A percentile compares a stretch with the other conserved stretches of the same genome.
phyloP scores from a whole-genome alignment of 2,329 filamentous ascomycete species.

The Aspergillus flavus region DNA sequence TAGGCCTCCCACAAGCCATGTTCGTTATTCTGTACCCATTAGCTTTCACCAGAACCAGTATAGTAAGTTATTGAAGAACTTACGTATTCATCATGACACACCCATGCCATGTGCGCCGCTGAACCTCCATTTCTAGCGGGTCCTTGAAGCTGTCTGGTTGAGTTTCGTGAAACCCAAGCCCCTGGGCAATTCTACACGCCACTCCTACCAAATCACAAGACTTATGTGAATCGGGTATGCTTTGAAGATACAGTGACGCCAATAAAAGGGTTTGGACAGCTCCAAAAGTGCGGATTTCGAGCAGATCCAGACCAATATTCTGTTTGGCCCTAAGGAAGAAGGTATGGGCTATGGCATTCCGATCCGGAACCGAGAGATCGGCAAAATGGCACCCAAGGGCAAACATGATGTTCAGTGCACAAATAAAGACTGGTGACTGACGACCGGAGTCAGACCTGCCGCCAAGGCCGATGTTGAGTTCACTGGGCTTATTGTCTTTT shows the following conservation, averaged over 20 bases:
- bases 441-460: constrained; percentile 33
- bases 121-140: constrained; percentile 41
- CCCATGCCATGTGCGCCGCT: constrained; percentile 43
- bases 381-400: constrained; percentile 47
- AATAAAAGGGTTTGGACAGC: constrained; percentile 48
- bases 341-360: constrained; percentile 30
- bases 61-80: constrained; percentile 5
- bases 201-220: constrained; percentile 50
- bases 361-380: constrained; percentile 32
- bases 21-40: constrained; percentile 33
- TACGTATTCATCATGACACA: constrained; percentile 45
- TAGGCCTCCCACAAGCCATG: constrained; percentile 42
- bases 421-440: constrained; percentile 45
- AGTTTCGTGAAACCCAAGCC: constrained; percentile 45
- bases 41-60: neutral
- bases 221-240: constrained; percentile 43
- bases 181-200: constrained; percentile 46
- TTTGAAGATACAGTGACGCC: constrained; percentile 43
- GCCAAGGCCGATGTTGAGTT: constrained; percentile 39
- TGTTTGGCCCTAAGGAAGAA: constrained; percentile 41
- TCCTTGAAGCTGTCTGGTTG: constrained; percentile 17
- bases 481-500: constrained; percentile 18
- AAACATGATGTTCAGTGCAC: constrained; percentile 48
- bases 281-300: constrained; percentile 42
- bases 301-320: constrained; percentile 41